Evolutionary conservation across 2,329 filamentous ascomycete species (phyloP), one percentile per base, ranked within the genome.

Genomic region (Westerdykella ornata): DNA sequence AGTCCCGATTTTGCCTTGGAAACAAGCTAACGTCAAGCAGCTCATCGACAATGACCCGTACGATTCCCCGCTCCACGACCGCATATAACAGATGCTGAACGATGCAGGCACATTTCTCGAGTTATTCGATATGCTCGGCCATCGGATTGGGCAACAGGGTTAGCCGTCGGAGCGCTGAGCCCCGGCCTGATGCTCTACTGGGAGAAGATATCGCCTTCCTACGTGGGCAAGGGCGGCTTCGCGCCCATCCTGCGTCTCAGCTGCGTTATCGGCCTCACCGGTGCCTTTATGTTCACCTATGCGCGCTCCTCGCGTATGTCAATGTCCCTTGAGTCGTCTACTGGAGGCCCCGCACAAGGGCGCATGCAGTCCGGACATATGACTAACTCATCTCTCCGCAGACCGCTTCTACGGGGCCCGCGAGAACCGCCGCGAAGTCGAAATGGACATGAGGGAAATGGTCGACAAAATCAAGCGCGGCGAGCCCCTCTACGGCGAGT

Each of bases 21-120:
- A 33, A 41, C 30, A 39, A 28, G 52, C 62, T 65, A 59, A 64
- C 51, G 30, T 31, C 19, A 39, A 39, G 37, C 72, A 98, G 92
- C 85, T 97, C 73, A 97, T 98, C 71, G 92, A 98, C 75, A 94
- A 87, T 74, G 92, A 98, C 71, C 92, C 92, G 89, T 96, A 89
- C 66, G 83, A 69, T 47, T 17, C 26, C 15, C 22, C 42, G 17
- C 38, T 40, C 30, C 37, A 4, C 30, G 8, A 7, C 30, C 30
- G 30, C 30, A 8, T 6, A 15, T 3, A 15, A 15, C 30, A 33
- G 8, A 14, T 49, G 51, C 56, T 61, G 36, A 61, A 40, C 42
- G 20, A 42, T 18, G 31, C 57, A 94, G 88, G 60, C 92, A 98
- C 70, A 84, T 97, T 69, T 87, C 81, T 69, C 84, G 92, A 65